A percentile compares a stretch with the other conserved stretches of the same genome.
phyloP scores from a whole-genome alignment of 2,329 filamentous ascomycete genomes.

The Epichloe elymi region DNA sequence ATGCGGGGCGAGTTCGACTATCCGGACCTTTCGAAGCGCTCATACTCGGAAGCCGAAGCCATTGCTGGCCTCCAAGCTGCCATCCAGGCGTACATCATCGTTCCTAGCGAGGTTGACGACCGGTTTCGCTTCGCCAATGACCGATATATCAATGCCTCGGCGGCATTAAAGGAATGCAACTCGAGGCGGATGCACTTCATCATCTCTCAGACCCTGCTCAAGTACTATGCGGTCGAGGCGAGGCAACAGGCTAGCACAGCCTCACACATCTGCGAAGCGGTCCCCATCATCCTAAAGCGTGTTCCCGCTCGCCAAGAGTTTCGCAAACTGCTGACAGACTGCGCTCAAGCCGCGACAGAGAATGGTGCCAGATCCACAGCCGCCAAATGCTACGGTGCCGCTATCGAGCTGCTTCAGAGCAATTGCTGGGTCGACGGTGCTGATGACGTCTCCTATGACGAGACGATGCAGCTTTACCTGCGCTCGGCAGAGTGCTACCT shows the following conservation, averaged over 20 bases:
- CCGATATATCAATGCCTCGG: slow-evolving; percentile 66
- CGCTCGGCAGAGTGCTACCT: slow-evolving; percentile 73
- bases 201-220: slow-evolving; percentile 69
- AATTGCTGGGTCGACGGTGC: slow-evolving; percentile 59
- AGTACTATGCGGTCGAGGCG: slow-evolving; percentile 50
- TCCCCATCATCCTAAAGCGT: slow-evolving; percentile 57
- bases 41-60: slow-evolving; percentile 51
- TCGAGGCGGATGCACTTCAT: slow-evolving; percentile 78
- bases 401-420: slow-evolving; percentile 65
- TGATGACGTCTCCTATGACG: slow-evolving; percentile 69
- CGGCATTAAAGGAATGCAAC: slow-evolving; percentile 55
- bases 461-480: slow-evolving; percentile 69
- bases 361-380: slow-evolving; percentile 74
- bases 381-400: slow-evolving; percentile 66
- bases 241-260: slow-evolving; percentile 59
- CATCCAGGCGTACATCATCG: slow-evolving; percentile 67
- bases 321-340: slow-evolving; percentile 64
- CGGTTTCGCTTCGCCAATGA: slow-evolving; percentile 82
- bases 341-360: slow-evolving; percentile 65
- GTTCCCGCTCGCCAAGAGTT: slow-evolving; percentile 51
- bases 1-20: slow-evolving; percentile 63
- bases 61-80: slow-evolving; percentile 71
- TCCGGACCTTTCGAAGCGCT: slow-evolving; percentile 10
- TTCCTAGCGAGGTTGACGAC: slow-evolving; percentile 73
- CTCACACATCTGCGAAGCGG: slow-evolving; percentile 67